phyloP scores from a whole-genome alignment of 495 filamentous ascomycete genomes.

The Penicillium bovifimosum region DNA sequence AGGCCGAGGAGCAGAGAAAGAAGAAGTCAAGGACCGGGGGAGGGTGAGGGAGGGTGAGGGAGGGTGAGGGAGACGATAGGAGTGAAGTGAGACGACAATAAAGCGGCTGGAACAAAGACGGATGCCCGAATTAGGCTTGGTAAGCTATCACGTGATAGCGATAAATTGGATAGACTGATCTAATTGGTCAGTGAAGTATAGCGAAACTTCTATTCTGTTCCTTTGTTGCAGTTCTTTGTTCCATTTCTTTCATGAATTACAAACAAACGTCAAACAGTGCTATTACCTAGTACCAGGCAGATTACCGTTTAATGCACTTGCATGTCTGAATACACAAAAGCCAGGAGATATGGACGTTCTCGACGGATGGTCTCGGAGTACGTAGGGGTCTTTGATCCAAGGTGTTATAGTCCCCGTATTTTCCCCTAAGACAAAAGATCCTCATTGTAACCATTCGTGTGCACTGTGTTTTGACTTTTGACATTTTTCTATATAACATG shows the following conservation, averaged over 20 bases:
- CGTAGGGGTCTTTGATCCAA: no score
- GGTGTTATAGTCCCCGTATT: no score
- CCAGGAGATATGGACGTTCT: neutral
- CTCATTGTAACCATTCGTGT: no score
- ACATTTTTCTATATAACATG: no score
- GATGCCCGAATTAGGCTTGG: neutral
- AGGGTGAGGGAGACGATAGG: slow-evolving; percentile 8
- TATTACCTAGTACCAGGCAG: no score
- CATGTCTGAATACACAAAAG: no score
- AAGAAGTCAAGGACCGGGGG: slow-evolving; percentile 16
- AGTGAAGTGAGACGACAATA: slow-evolving; percentile 10
- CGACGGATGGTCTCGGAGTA: neutral
- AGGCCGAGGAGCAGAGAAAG: slow-evolving; percentile 25
- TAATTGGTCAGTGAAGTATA: slow-evolving; percentile 1
- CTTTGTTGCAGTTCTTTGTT: neutral
- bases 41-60: slow-evolving; percentile 12
- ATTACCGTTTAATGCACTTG: no score
- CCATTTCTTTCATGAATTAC: neutral
- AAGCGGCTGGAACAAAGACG: neutral
- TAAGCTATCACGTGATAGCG: slow-evolving; percentile 2
- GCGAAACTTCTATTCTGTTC: neutral
- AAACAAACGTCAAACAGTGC: no score
- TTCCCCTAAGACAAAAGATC: no score
- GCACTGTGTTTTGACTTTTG: no score
- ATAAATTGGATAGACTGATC: no score